Percentiles rank a stretch among this genome's conserved stretches.
phyloP scores from a whole-genome alignment of 75 land plant genomes.

The Larix kaempferi region DNA sequence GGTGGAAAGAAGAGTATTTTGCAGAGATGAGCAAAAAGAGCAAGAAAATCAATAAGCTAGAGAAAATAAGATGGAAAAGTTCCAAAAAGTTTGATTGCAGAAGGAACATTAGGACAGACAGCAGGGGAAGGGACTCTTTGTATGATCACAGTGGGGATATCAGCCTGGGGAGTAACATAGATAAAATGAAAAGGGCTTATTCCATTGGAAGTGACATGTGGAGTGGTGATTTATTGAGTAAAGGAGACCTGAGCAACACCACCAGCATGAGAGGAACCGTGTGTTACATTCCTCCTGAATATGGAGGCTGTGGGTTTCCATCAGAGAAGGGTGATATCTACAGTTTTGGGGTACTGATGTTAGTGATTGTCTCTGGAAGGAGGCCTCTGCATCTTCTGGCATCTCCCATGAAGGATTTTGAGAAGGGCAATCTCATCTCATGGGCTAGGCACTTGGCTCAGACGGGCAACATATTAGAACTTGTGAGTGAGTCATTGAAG shows the following conservation, averaged over 20 bases:
- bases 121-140: background rate
- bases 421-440: conserved; percentile 74
- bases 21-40: conserved; percentile 60
- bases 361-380: conserved; percentile 79
- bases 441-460: conserved; percentile 78
- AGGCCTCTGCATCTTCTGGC: conserved; percentile 73
- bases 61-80: conserved; percentile 6
- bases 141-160: conserved; percentile 12
- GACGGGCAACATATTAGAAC: conserved; percentile 55
- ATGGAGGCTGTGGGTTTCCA: conserved; percentile 49
- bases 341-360: conserved; percentile 78
- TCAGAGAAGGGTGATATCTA: conserved; percentile 85
- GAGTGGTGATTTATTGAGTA: conserved; percentile 68
- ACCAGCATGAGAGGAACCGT: conserved; percentile 92
- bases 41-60: conserved; percentile 23
- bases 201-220: conserved; percentile 48
- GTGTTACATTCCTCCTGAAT: conserved; percentile 86
- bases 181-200: conserved; percentile 30
- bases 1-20: conserved; percentile 87
- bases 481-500: conserved; percentile 61
- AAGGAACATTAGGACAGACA: conserved; percentile 1
- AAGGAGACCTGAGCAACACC: conserved; percentile 74
- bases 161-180: conserved; percentile 37
- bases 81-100: background rate
- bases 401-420: conserved; percentile 82